Conservation (phyloP, 768 basidiomycete species). For the Suillus luteus region DNA sequence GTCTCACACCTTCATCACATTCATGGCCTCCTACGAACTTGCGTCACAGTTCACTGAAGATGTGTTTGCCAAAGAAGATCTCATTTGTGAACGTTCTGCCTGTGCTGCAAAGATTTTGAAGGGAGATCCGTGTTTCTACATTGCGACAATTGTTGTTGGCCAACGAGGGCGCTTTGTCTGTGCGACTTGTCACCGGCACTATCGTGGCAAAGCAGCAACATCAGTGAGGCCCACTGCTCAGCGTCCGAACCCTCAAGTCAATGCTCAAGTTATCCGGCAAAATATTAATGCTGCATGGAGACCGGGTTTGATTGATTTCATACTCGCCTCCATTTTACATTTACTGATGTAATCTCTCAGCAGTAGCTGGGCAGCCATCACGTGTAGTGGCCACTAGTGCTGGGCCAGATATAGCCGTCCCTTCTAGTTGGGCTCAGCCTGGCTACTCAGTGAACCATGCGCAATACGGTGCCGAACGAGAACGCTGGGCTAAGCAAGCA, state of each 20-base stretch:
- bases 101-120: constrained; percentile 8
- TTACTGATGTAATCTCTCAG: not conserved
- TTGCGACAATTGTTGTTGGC: not conserved
- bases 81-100: not conserved
- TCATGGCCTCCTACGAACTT: constrained; percentile 7
- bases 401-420: not conserved
- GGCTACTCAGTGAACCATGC: constrained; percentile 12
- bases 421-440: not conserved
- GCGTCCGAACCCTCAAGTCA: not conserved
- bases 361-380: not conserved
- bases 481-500: constrained; percentile 6
- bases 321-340: not conserved
- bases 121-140: constrained; percentile 12
- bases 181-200: constrained; percentile 9
- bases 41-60: constrained; percentile 16
- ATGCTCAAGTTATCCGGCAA: not conserved
- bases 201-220: constrained; percentile 3
- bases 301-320: not conserved
- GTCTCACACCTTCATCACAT: too few relatives aligned
- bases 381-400: not conserved
- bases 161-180: constrained; percentile 1
- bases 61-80: constrained; percentile 6
- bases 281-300: not conserved
- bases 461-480: not conserved
- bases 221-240: not conserved